Evolutionary conservation across 768 basidiomycete genomes (phyloP), one percentile per base, ranked within the genome.

Genomic region (Hericium erinaceus): DNA sequence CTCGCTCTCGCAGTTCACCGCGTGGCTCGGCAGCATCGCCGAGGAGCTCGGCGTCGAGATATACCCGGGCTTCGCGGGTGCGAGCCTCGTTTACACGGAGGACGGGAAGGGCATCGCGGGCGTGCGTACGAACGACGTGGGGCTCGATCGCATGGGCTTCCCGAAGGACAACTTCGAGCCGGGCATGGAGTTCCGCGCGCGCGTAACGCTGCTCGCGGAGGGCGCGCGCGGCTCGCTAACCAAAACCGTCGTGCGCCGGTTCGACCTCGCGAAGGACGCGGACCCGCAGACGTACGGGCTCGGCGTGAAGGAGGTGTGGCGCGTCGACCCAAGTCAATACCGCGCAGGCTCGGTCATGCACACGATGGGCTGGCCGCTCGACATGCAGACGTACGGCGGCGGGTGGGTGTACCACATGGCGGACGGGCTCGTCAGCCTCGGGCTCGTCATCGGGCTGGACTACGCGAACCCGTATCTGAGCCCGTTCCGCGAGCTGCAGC

Each of bases 301-400:
- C 57, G 97, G 97, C 3, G 74, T 98, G 54, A 98, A 99, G 76
- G 95, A 99, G 70, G 93, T 98, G 2, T 98, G 97, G 97, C 82
- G 89, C 39, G 85, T 99, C 12, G 83, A 83, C 68, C 62, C 79
- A 57, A 77, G 65, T 52, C 67, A 76, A 63, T 80, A 93, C 68
- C 70, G 79, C 28, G 83, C 92, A 0, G 90, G 90, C 18, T 80
- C 91, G 65, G 84, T 97, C n/a, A 80, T 94, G 6, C 97, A 99
- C 71, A 93, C 92, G 8, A 75, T 99, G 65, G 97, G 97, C 6
- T 98, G 89, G 90, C 97, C 97, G 0, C 73, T 99, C 57, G 83
- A 89, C 68, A 79, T 72, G 62, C 72, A 81, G 54, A 94, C 92
- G 1, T 78, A 97, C 66, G 97, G 95, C 2, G 97, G 97, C 1